These are phyloP conservation scores for Boletus vermiculosoides DNA, from an alignment of 768 basidiomycete species.

Conservation along the genomic window DNA sequence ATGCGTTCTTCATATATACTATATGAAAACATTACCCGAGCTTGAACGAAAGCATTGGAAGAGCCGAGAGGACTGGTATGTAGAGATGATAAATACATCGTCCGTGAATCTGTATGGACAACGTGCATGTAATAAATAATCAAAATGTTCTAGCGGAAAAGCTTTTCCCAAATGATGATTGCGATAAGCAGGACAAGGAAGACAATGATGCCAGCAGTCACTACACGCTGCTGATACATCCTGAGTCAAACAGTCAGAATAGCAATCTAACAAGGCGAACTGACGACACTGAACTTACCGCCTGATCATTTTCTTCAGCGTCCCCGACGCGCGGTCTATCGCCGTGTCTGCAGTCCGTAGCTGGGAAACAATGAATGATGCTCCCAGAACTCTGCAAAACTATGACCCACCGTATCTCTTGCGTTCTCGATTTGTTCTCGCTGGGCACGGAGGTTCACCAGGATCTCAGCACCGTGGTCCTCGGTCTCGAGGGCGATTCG, in stretches of 20 bases:
- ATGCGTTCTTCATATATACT: slow-evolving; percentile 37
- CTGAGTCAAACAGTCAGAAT: slow-evolving; percentile 43
- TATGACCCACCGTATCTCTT: slow-evolving; percentile 69
- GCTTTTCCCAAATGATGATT: slow-evolving; percentile 79
- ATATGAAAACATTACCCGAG: slow-evolving; percentile 12
- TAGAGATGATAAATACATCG: slow-evolving; percentile 27
- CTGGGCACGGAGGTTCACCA: slow-evolving; percentile 80
- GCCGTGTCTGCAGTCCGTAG: slow-evolving; percentile 82
- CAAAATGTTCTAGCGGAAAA: slow-evolving; percentile 40
- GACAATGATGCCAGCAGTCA: slow-evolving; percentile 82
- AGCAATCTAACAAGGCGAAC: slow-evolving; percentile 6
- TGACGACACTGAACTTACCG: slow-evolving; percentile 53
- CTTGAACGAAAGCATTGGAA: neutral
- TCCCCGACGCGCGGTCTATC: slow-evolving; percentile 89
- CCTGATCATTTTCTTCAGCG: slow-evolving; percentile 93
- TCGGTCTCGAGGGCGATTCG: slow-evolving; percentile 95
- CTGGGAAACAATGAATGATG: slow-evolving; percentile 37
- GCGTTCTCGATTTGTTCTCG: slow-evolving; percentile 94
- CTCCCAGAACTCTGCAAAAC: neutral
- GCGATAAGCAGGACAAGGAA: slow-evolving; percentile 82
- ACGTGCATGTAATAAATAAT: slow-evolving; percentile 18
- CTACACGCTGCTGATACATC: slow-evolving; percentile 94
- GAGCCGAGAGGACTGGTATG: slow-evolving; percentile 16
- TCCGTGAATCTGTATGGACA: slow-evolving; percentile 15
- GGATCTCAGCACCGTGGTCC: slow-evolving; percentile 89